phyloP scores from a whole-genome alignment of 2,329 filamentous ascomycete species.

The Aspergillus tubingensis region DNA sequence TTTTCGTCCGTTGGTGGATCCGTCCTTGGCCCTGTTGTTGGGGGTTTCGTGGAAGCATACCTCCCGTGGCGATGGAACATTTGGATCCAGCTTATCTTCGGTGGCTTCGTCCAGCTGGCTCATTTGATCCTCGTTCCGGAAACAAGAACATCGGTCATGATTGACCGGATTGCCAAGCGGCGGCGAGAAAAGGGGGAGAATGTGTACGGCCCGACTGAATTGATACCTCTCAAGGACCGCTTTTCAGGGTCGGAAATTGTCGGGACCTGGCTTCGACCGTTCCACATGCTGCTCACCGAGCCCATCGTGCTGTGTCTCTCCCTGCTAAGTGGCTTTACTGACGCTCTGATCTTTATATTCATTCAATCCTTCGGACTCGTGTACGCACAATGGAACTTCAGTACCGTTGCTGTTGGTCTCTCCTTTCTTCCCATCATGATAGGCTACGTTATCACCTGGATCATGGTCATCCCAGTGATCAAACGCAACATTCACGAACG shows the following conservation, averaged over 20 bases:
- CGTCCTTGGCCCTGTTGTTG: constrained; percentile 73
- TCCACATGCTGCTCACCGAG: constrained; percentile 65
- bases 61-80: constrained; percentile 74
- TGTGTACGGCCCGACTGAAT: constrained; percentile 72
- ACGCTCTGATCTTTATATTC: constrained; percentile 68
- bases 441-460: constrained; percentile 61
- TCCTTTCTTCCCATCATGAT: constrained; percentile 59
- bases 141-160: constrained; percentile 71
- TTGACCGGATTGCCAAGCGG: constrained; percentile 70
- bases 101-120: constrained; percentile 66
- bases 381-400: constrained; percentile 61
- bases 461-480: constrained; percentile 59
- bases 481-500: constrained; percentile 49
- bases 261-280: constrained; percentile 61
- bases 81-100: constrained; percentile 83
- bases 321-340: constrained; percentile 63
- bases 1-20: constrained; percentile 79
- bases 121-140: constrained; percentile 74
- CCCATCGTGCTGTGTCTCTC: constrained; percentile 65
- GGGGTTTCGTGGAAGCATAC: constrained; percentile 70
- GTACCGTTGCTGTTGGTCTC: constrained; percentile 50
- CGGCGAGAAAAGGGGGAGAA: constrained; percentile 65
- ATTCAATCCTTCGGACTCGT: constrained; percentile 63
- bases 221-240: constrained; percentile 55
- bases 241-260: constrained; percentile 56